Evolutionary conservation across 177 flowering plant genomes (phyloP), one percentile per base, ranked within the genome.

Genomic region (Vitis hybrid): DNA sequence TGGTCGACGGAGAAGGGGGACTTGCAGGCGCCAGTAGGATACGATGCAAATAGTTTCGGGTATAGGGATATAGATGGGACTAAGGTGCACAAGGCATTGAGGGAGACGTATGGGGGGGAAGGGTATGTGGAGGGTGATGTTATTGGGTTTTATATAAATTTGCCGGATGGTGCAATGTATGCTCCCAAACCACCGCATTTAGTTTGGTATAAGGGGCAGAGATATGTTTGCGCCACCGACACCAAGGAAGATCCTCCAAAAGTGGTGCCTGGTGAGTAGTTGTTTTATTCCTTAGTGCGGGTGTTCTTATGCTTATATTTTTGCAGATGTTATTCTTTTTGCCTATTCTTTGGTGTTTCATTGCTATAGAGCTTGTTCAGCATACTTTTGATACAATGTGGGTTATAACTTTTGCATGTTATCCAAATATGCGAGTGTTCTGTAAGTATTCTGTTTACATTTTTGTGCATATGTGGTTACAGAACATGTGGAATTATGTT

Each of bases 11-110:
- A 93, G 78, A 93, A 91, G 51, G 98, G 98, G 73, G 98, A 95
- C 69, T 82, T 95, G 85, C 99, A 95, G 82, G 98, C 97, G 1
- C 99, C 99, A 0, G 99, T 95, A 6, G 99, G 99, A 21, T 95
- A 90, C 49, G 98, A 93, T 82, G 91, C 76, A 40, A 88, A 89
- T 65, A 92, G 99, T 78, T 95, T 84, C 64, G 99, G 92, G 59
- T 93, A 90, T 69, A 85, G 99, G 73, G 99, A 95, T 69, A 69
- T 95, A 64, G 99, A 95, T 85, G 99, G 99, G 68, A 84, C 90
- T 72, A 95, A 87, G 78, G 80, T 91, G 58, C 94, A 91, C 69
- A 91, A 91, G 81, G 99, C 97, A 5, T 57, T 90, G 83, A 87
- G 99, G 81, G 96, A 91, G 82, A 86, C 84, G 82, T 95, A 93